Conservation (phyloP, 768 basidiomycete genomes). For the Rhodotorula sphaerocarpa region DNA sequence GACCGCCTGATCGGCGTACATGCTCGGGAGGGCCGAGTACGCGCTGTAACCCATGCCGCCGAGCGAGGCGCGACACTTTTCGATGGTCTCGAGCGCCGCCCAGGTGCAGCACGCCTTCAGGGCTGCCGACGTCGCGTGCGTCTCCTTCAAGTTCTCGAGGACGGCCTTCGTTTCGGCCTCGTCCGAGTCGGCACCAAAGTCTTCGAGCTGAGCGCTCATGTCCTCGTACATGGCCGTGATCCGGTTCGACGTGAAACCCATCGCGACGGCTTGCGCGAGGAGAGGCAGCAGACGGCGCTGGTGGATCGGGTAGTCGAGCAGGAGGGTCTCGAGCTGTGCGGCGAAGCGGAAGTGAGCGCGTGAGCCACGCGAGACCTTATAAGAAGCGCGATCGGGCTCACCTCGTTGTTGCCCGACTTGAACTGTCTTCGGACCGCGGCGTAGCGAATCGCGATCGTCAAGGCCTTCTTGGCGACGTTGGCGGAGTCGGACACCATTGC, state of each 20-base stretch:
- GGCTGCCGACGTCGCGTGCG: slow-evolving; percentile 48
- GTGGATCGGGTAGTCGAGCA: slow-evolving; percentile 48
- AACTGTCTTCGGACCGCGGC: slow-evolving; percentile 47
- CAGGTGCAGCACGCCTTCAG: slow-evolving; percentile 49
- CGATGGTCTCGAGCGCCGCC: slow-evolving; percentile 47
- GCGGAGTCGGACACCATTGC: slow-evolving; percentile 39
- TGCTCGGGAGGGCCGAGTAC: slow-evolving; percentile 40
- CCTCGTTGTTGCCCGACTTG: slow-evolving; percentile 44
- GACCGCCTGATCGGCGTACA: slow-evolving; percentile 47
- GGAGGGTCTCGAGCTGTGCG: slow-evolving; percentile 44
- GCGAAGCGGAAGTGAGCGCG: neutral
- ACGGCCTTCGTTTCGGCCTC: slow-evolving; percentile 44
- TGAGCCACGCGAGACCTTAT: neutral
- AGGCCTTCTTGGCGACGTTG: slow-evolving; percentile 47
- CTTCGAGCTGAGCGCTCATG: slow-evolving; percentile 35
- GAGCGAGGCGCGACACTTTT: slow-evolving; percentile 46
- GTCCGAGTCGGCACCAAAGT: slow-evolving; percentile 33
- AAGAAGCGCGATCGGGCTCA: slow-evolving; percentile 12
- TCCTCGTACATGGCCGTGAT: slow-evolving; percentile 38
- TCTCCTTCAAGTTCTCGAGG: slow-evolving; percentile 48
- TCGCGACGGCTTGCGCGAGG: slow-evolving; percentile 41
- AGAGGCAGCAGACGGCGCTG: slow-evolving; percentile 42
- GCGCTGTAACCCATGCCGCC: slow-evolving; percentile 48
- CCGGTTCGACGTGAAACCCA: slow-evolving; percentile 40
- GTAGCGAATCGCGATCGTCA: slow-evolving; percentile 48